phyloP scores from a whole-genome alignment of 768 basidiomycete genomes.

The Rhodotorula graminis region DNA sequence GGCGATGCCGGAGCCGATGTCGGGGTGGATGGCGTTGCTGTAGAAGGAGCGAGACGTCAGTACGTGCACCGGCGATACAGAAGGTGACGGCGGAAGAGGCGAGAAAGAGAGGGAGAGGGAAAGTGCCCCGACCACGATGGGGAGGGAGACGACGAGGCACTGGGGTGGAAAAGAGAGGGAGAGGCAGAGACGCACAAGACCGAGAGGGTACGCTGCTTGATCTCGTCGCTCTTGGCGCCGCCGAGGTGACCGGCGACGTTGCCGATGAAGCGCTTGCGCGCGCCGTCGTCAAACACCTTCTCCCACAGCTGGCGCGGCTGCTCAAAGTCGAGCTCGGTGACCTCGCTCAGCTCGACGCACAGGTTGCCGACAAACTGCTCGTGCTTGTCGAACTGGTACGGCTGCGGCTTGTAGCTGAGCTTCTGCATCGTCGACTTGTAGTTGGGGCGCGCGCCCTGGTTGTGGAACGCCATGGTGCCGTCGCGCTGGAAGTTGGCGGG shows the following conservation, averaged over 20 bases:
- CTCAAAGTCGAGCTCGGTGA: constrained; percentile 60
- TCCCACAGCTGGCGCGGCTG: constrained; percentile 47
- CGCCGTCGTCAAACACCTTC: constrained; percentile 48
- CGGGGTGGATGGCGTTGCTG: constrained; percentile 59
- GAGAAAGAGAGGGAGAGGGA: too few species aligned
- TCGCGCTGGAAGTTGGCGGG: constrained; percentile 91
- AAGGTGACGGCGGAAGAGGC: too few species aligned
- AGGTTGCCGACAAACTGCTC: constrained; percentile 72
- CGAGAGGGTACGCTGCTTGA: constrained; percentile 45
- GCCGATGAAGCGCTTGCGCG: constrained; percentile 46
- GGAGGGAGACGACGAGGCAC: background rate
- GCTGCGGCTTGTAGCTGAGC: constrained; percentile 56
- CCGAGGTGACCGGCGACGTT: constrained; percentile 50
- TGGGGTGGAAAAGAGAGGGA: too few species aligned
- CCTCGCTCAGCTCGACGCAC: constrained; percentile 53
- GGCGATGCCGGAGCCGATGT: constrained; percentile 71
- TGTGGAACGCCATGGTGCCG: constrained; percentile 54
- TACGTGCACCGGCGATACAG: too few species aligned
- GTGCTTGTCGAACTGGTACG: constrained; percentile 51
- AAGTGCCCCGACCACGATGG: too few species aligned
- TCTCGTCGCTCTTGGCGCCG: constrained; percentile 41
- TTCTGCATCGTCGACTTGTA: constrained; percentile 75
- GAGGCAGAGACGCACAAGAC: constrained; percentile 54
- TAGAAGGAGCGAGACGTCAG: too few species aligned
- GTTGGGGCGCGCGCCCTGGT: constrained; percentile 79